Evolutionary conservation across 2,329 filamentous ascomycete genomes (phyloP).

Genomic region (Knoxdaviesia proteae): DNA sequence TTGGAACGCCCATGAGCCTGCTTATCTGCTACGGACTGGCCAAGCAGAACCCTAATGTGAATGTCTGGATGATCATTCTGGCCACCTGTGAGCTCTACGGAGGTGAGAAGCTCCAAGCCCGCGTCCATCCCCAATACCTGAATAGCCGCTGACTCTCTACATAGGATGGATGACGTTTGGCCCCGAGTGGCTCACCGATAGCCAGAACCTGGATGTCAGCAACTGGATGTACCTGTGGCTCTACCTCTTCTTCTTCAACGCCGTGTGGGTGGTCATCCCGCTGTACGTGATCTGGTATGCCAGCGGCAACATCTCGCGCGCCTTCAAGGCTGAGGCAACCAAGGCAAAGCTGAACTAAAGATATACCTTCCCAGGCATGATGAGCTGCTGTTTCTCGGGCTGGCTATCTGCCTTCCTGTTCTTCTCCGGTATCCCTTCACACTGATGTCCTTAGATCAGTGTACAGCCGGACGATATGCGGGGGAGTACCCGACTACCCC

Average conservation of each 20-base stretch:
- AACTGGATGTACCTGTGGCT: conserved; percentile 51
- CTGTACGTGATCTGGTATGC: conserved; percentile 35
- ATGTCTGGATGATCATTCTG: conserved; percentile 41
- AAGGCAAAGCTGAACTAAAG: conserved; percentile 5
- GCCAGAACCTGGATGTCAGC: conserved; percentile 38
- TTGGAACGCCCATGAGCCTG: conserved; percentile 37
- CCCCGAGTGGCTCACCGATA: conserved; percentile 45
- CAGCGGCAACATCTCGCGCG: conserved; percentile 30
- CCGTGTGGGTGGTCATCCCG: conserved; percentile 44
- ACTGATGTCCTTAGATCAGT: no score
- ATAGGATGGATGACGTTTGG: conserved; percentile 52
- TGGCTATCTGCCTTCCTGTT: no score
- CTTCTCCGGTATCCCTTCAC: no score
- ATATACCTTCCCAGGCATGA: no score
- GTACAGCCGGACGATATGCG: no score
- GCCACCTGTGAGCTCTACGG: conserved; percentile 48
- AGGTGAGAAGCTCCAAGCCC: conserved; percentile 16
- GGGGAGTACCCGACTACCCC: no score
- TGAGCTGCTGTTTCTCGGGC: no score
- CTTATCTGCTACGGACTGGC: conserved; percentile 40
- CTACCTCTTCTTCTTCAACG: conserved; percentile 49
- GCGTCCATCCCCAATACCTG: background rate
- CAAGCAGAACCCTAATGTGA: conserved; percentile 29
- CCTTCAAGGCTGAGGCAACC: conserved; percentile 18
- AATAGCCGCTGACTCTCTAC: background rate